Conservation (phyloP, 129 eudicot species). For the Pulicaria dysenterica region DNA sequence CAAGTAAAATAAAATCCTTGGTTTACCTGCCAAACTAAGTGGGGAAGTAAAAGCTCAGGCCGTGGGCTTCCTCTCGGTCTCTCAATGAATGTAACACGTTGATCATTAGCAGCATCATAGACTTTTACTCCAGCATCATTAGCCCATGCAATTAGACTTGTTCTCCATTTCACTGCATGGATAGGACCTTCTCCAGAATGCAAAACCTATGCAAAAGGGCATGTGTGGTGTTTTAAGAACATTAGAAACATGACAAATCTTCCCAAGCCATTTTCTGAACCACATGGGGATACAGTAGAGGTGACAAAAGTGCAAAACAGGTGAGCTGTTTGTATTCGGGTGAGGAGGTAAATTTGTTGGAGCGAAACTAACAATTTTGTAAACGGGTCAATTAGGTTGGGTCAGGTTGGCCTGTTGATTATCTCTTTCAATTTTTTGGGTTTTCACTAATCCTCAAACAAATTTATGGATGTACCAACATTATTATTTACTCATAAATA, state of each 20-base stretch:
- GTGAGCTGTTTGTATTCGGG: neutral
- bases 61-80: conserved; percentile 97
- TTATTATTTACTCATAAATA: neutral
- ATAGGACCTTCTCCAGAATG: conserved; percentile 99
- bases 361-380: neutral
- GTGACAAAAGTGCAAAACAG: neutral
- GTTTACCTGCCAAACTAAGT: conserved; percentile 96
- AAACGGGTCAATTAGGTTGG: neutral
- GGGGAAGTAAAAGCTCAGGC: conserved; percentile 93
- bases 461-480: neutral
- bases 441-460: neutral
- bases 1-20: neutral
- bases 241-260: neutral
- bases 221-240: conserved; percentile 2
- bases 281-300: neutral
- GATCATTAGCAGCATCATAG: conserved; percentile 88
- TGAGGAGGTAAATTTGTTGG: neutral
- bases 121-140: conserved; percentile 95
- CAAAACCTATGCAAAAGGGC: conserved; percentile 53
- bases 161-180: conserved; percentile 96
- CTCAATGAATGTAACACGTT: conserved; percentile 87
- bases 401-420: neutral
- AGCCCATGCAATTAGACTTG: conserved; percentile 96
- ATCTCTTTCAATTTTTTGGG: neutral
- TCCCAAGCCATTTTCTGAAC: conserved; percentile 7